A percentile compares a stretch with the other conserved stretches of the same genome.
phyloP scores from a whole-genome alignment of 164 flowering plant genomes.

The Sedum album region DNA sequence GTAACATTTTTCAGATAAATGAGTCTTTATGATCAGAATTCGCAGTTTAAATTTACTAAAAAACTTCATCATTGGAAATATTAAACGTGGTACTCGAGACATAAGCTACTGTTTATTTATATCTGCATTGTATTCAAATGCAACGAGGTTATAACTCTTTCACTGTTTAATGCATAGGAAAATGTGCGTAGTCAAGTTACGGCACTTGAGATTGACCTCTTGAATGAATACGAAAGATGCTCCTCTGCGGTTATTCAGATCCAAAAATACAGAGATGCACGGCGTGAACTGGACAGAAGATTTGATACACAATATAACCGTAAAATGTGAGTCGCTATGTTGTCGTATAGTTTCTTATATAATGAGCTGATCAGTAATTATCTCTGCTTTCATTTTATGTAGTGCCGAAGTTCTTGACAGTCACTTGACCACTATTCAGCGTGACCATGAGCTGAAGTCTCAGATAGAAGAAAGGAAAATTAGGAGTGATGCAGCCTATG shows the following conservation, averaged over 20 bases:
- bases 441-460: constrained; percentile 70
- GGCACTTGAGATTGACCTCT: constrained; percentile 40
- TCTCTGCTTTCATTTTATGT: constrained; percentile 1
- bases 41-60: too few relatives aligned
- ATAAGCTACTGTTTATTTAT: not conserved
- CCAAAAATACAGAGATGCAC: constrained; percentile 44
- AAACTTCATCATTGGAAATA: too few relatives aligned
- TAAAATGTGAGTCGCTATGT: constrained; percentile 47
- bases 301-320: constrained; percentile 72
- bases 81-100: not conserved
- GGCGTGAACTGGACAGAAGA: constrained; percentile 54
- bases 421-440: constrained; percentile 73
- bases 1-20: too few relatives aligned
- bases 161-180: constrained; percentile 36
- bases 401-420: constrained; percentile 93
- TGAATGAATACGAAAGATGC: constrained; percentile 37
- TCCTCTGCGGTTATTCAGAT: constrained; percentile 34
- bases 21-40: too few relatives aligned
- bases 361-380: not conserved
- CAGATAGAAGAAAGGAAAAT: constrained; percentile 83
- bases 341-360: not conserved
- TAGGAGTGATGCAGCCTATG: constrained; percentile 72
- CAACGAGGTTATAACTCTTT: not conserved
- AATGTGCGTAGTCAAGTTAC: constrained; percentile 50
- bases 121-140: not conserved